phyloP scores from a whole-genome alignment of 371 early-diverging fungal genomes.

The Syncephalastrum monosporum region DNA sequence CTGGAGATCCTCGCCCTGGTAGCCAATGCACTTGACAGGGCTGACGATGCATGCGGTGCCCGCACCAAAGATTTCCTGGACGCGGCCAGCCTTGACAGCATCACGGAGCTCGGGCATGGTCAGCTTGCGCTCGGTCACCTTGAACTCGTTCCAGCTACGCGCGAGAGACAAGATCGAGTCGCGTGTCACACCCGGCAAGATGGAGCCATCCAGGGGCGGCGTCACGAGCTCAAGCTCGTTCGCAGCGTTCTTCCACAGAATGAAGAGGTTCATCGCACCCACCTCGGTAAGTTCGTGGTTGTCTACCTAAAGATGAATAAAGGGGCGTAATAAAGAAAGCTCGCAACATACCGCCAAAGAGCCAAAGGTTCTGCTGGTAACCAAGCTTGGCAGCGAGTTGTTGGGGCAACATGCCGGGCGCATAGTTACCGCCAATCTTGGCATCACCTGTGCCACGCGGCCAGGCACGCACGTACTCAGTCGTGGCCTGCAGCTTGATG shows the following conservation, averaged over 20 bases:
- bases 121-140: slow-evolving; percentile 84
- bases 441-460: slow-evolving; percentile 94
- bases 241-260: slow-evolving; percentile 76
- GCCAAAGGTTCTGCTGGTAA: slow-evolving; percentile 94
- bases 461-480: slow-evolving; percentile 91
- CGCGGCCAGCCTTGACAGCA: slow-evolving; percentile 73
- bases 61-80: slow-evolving; percentile 85
- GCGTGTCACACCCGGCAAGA: slow-evolving; percentile 97
- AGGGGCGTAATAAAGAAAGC: too few species aligned
- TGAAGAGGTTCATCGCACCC: slow-evolving; percentile 96
- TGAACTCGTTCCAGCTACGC: slow-evolving; percentile 85
- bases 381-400: slow-evolving; percentile 83
- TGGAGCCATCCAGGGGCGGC: slow-evolving; percentile 93
- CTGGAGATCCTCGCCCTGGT: slow-evolving; percentile 63
- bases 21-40: slow-evolving; percentile 87
- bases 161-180: slow-evolving; percentile 88
- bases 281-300: slow-evolving; percentile 91
- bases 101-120: slow-evolving; percentile 81
- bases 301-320: slow-evolving; percentile 13
- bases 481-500: slow-evolving; percentile 82
- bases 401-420: slow-evolving; percentile 76
- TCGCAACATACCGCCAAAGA: slow-evolving; percentile 65
- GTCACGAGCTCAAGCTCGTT: slow-evolving; percentile 88
- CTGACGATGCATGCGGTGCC: slow-evolving; percentile 97
- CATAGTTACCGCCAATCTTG: slow-evolving; percentile 93